Evolutionary conservation across 2,329 filamentous ascomycete species (phyloP), one percentile per base, ranked within the genome.

Genomic region (Podosphaera fusca): DNA sequence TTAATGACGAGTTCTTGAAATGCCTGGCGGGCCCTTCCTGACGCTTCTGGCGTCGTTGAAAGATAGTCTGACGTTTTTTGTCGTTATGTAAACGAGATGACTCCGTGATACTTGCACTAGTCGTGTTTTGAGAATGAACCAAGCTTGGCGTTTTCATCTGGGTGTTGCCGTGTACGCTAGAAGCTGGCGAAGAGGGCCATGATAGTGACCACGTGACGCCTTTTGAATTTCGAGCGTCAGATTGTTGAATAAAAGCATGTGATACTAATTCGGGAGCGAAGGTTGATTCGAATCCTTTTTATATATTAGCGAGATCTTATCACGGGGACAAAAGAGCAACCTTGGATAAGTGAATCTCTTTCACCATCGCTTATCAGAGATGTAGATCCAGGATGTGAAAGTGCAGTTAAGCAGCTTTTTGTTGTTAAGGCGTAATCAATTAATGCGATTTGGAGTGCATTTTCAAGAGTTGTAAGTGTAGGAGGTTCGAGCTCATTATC

Each of bases 371-470:
- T 73, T 67, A 78, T 80, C 69, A 71, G 75, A 68, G 73, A 35
- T 30, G 29, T 38, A 9, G 49, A 29, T 45, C 69, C 76, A 71
- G 63, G 62, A 55, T 77, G 80, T 58, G 76, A 75, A 68, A 87
- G 86, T 63, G 81, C 75, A 3, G 74, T 74, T 60, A 96, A 70
- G 64, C 87, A 90, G 61, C 87, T 81, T 71, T 90, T 88, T 64
- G 96, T 81, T 68, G 87, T 82, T 59, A 94, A 77, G 2, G 87
- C 87, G 68, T 96, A 89, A 65, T 96, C 92, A 47, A 94, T 77
- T 35, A 96, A 75, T 0, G 87, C 85, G 67, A 89, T 85, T 65
- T 84, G 84, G 61, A 96, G 80, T 1, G 88, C 86, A 54, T 79
- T 86, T 61, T 94, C 83, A 63, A 88, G 75, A 0, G 77, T 73